A percentile compares a stretch with the other conserved stretches of the same genome.
Evolutionary conservation across 2,329 filamentous ascomycete genomes (phyloP).

Genomic region (Aureobasidium sp.): DNA sequence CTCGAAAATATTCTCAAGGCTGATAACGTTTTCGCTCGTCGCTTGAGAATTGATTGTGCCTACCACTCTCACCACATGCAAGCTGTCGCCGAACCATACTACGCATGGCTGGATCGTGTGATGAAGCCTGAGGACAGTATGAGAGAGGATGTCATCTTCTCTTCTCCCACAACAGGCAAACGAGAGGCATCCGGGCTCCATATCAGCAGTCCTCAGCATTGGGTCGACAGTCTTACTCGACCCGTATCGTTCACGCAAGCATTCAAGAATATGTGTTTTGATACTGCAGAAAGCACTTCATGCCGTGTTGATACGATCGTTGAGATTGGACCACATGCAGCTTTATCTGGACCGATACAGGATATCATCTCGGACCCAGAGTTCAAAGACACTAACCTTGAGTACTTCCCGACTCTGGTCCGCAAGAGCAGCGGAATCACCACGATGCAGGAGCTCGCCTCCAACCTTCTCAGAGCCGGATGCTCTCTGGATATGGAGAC

Average conservation of each 20-base stretch:
- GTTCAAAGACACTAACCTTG: not conserved
- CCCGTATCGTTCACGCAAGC: conserved; percentile 40
- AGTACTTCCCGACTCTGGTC: not conserved
- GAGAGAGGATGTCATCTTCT: no score
- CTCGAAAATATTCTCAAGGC: not conserved
- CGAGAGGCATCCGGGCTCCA: no score
- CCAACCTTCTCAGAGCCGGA: not conserved
- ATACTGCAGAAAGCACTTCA: not conserved
- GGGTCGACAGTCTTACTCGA: conserved; percentile 38
- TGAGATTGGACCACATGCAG: conserved; percentile 39
- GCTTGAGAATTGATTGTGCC: not conserved
- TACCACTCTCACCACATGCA: not conserved
- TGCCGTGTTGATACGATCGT: conserved; percentile 23
- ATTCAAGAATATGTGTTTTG: conserved; percentile 16
- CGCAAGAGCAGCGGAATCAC: not conserved
- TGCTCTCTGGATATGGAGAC: not conserved
- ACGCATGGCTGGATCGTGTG: not conserved
- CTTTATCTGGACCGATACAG: conserved; percentile 31
- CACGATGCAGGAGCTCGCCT: not conserved
- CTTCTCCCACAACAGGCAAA: not conserved
- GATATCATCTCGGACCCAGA: conserved; percentile 22
- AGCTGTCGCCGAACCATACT: no score
- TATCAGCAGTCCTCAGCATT: conserved; percentile 27
- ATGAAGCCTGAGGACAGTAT: not conserved
- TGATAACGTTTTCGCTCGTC: not conserved